Base-by-base conservation (phyloP, 148 eudicot species). In the Vaccinium vitisidaea region DNA sequence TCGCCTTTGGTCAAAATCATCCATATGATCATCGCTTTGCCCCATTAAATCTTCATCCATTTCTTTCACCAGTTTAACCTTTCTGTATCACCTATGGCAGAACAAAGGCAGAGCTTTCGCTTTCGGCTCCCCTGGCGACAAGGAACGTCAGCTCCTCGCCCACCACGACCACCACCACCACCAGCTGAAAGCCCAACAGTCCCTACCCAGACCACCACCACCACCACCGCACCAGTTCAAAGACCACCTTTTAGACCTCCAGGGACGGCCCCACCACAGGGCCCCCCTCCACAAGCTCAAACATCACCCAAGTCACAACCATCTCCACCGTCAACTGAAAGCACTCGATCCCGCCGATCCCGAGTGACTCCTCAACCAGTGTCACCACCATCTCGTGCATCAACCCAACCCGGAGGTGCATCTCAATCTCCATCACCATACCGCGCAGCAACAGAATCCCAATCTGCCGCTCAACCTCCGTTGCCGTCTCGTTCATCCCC, bases 401-500 rank as follows among this genome's bases (percentile, higher is more conserved):
- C 82, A 56, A 58, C 48, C 43, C 50, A 80, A 58, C n/a, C 82
- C 27, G 27, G 9, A 39, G 52, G 23, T 16, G 46, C 65, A 32
- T 54, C 81, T 30, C 15, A 30, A 54, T 6, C n/a, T 46, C 61
- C 25, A 8, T 15, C 63, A 55, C 65, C 59, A 55, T 16, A 49
- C 23, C 27, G 14, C 0, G 8, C 11, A 5, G 48, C 67, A 55
- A 54, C 9, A 8, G 83, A 36, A 43, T 81, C 67, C 52, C 50
- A 81, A 19, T 75, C 77, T 21, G 56, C 69, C 52, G n/a, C 80
- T 30, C 85, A 53, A 49, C 49, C 85, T 53, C 52, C 63, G 46
- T 53, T 89, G 54, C 80, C 88, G 75, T 39, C 86, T 58, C 82
- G 25, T 69, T 25, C 65, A 77, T 21, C 74, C 9, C 82, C 87